phyloP scores from a whole-genome alignment of 2,329 filamentous ascomycete species.

The Xylaria polymorpha region DNA sequence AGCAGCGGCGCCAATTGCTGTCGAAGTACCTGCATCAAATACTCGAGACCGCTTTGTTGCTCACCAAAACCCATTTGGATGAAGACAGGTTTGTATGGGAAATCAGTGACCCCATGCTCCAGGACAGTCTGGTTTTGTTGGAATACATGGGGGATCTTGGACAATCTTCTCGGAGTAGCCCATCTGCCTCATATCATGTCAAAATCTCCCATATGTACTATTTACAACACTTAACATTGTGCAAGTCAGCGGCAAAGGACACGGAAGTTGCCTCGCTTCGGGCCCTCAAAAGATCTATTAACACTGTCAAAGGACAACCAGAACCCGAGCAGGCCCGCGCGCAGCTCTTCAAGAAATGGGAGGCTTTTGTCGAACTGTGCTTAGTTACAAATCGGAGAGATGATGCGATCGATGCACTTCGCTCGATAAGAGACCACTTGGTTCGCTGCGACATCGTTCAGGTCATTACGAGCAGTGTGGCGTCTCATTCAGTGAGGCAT shows the following conservation, averaged over 20 bases:
- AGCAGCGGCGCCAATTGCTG: slow-evolving; percentile 67
- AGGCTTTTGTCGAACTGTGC: slow-evolving; percentile 72
- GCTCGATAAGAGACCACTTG: slow-evolving; percentile 70
- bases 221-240: slow-evolving; percentile 66
- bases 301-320: slow-evolving; percentile 67
- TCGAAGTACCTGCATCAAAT: slow-evolving; percentile 65
- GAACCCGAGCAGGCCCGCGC: slow-evolving; percentile 68
- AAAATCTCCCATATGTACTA: slow-evolving; percentile 80
- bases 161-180: slow-evolving; percentile 45
- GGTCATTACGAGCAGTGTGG: slow-evolving; percentile 63
- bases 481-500: slow-evolving; percentile 60
- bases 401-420: slow-evolving; percentile 68
- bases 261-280: slow-evolving; percentile 62
- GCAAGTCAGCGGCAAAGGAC: slow-evolving; percentile 57
- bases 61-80: slow-evolving; percentile 65
- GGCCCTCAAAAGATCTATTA: slow-evolving; percentile 72
- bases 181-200: slow-evolving; percentile 63
- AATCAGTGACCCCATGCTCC: slow-evolving; percentile 65
- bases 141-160: slow-evolving; percentile 61
- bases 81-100: slow-evolving; percentile 64
- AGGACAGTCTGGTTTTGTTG: slow-evolving; percentile 66
- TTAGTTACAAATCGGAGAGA: slow-evolving; percentile 63
- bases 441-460: slow-evolving; percentile 68
- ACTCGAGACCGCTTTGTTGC: slow-evolving; percentile 70
- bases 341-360: slow-evolving; percentile 71